Evolutionary conservation across 495 filamentous ascomycete genomes (phyloP).

Genomic region (Acidomyces sp.): DNA sequence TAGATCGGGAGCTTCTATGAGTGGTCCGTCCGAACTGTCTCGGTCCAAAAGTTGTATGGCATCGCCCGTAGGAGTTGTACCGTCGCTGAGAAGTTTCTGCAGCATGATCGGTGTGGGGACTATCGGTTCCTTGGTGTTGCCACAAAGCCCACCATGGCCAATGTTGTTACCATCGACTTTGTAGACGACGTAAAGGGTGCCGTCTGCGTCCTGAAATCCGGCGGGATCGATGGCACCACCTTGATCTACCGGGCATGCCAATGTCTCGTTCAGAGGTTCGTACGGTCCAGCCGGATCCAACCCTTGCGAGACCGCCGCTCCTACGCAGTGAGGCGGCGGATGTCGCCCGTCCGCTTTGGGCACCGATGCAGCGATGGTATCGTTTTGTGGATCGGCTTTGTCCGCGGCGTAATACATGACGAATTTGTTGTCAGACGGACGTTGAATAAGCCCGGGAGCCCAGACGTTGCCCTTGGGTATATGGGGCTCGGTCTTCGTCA

Average conservation of each 20-base stretch:
- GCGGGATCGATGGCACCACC: slow-evolving; percentile 23
- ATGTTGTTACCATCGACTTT: slow-evolving; percentile 37
- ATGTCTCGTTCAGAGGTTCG: slow-evolving; percentile 11
- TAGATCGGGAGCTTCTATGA: slow-evolving; percentile 19
- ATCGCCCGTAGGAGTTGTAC: slow-evolving; percentile 11
- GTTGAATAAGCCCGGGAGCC: slow-evolving; percentile 17
- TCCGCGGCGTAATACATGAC: slow-evolving; percentile 24
- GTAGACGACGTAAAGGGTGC: slow-evolving; percentile 26
- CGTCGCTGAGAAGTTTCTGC: slow-evolving; percentile 13
- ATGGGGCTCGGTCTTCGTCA: not conserved
- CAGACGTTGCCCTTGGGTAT: slow-evolving; percentile 20
- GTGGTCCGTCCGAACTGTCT: slow-evolving; percentile 13
- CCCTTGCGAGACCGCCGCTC: slow-evolving; percentile 13
- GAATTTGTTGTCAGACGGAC: slow-evolving; percentile 11
- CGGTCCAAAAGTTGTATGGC: slow-evolving; percentile 14
- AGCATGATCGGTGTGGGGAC: slow-evolving; percentile 22
- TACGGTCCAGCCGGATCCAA: slow-evolving; percentile 20
- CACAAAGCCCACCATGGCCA: slow-evolving; percentile 20
- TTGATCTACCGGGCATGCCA: slow-evolving; percentile 20
- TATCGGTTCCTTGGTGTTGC: slow-evolving; percentile 19
- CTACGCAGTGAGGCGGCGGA: slow-evolving; percentile 22
- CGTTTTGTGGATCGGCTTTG: not conserved
- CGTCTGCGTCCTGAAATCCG: slow-evolving; percentile 12
- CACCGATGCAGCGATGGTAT: slow-evolving; percentile 1
- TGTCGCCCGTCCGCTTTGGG: not conserved